A percentile compares a stretch with the other conserved stretches of the same genome.
Conservation (phyloP, 257 asterid genomes). For the Jacaranda mimosifolia region DNA sequence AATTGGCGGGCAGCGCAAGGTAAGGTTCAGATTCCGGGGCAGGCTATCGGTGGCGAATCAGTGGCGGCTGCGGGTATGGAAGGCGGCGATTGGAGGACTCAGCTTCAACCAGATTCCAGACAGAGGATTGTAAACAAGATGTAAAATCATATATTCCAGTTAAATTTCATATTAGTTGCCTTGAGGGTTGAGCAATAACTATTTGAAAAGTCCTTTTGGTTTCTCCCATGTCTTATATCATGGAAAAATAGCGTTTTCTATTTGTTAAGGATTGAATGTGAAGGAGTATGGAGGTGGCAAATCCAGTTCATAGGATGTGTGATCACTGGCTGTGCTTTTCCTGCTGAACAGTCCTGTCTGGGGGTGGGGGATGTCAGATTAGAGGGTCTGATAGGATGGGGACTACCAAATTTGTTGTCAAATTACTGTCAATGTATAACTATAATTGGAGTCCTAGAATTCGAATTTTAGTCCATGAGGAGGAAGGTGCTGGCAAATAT, state of each 20-base stretch:
- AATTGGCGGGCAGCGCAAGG: constrained; percentile 71
- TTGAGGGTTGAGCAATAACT: neutral
- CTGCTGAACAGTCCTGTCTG: neutral
- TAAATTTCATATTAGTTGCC: too few relatives aligned
- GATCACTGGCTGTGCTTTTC: neutral
- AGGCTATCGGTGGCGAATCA: constrained; percentile 54
- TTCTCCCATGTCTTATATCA: neutral
- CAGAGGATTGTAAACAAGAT: constrained; percentile 78
- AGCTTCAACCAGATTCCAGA: constrained; percentile 69
- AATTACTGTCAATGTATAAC: neutral
- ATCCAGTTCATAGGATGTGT: neutral
- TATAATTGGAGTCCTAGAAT: neutral
- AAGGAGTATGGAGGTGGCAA: neutral
- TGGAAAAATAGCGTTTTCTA: neutral
- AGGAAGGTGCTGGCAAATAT: neutral
- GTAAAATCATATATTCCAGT: constrained; percentile 38
- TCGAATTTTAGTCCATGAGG: neutral
- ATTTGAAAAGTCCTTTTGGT: neutral
- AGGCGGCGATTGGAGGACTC: constrained; percentile 78
- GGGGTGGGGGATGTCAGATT: too few relatives aligned
- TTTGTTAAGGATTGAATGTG: constrained; percentile 5
- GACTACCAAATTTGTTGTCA: neutral
- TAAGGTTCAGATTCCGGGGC: constrained; percentile 63
- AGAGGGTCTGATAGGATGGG: too few relatives aligned
- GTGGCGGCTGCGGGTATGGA: constrained; percentile 60